Evolutionary conservation across 345 rosid genomes (phyloP), one percentile per base, ranked within the genome.

Genomic region (Syzygium aqueum): DNA sequence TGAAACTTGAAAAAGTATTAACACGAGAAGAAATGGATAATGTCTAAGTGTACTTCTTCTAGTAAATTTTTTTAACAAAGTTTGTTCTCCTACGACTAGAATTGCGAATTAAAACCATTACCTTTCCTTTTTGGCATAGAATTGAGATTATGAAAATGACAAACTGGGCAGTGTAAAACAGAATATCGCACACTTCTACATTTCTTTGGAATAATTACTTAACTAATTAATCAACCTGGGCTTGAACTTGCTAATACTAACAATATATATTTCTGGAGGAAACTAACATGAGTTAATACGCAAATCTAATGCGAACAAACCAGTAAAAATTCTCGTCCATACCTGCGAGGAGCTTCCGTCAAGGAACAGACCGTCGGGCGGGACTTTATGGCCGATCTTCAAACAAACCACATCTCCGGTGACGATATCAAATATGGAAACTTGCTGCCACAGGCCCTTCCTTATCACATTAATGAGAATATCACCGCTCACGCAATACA

Each of bases 331-430:
- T 27, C 8, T n/a, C 33, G 67, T 61, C 33, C 67, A 61, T 61
- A 61, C 67, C 84, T 88, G 92, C 84, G 94, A 80, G 0, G 94
- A 92, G 53, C 90, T 91, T 7, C 93, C 95, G 1, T 90, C 90
- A 3, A 92, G 80, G 67, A 94, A 89, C 85, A 95, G 87, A 25
- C 96, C 97, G 61, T 95, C 95, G 0, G 96, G 96, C 0, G 95
- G 96, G 8, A 95, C 89, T 87, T 93, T 95, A 86, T 94, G 95
- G 33, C 97, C 96, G 0, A 93, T 94, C 86, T 94, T 93, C 80
- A 94, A 65, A 87, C 90, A 93, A 51, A 95, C 89, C 0, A 95
- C 77, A 43, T 95, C 98, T 16, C 97, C 98, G 2, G 92, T 94
- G n/a, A 95, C 95, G 3, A 95, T 91, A 6, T 95, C 96, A 61